Base-by-base conservation (phyloP, 2,329 filamentous ascomycete genomes). In the Blastomyces emzantsi region DNA sequence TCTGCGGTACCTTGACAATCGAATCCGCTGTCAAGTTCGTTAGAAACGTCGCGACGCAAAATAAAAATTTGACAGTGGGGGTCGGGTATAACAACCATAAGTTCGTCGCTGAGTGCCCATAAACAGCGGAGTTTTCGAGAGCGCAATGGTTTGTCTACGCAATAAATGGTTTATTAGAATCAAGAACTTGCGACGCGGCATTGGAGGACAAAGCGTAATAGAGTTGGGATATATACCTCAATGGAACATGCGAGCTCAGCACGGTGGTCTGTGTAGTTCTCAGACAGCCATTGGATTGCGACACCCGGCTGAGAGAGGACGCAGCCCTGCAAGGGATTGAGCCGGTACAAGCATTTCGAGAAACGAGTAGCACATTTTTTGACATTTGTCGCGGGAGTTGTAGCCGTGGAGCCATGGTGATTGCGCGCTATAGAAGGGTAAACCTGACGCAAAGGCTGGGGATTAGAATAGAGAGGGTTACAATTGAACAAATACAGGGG, bases 1-100 rank as follows among this genome's bases (percentile, higher is more conserved):
- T 97, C 75, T 94, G 86, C 43, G 94, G 94, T 69, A 97, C 94
- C 80, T 97, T 93, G 77, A 99, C 87, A 67, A 93, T 80, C 69
- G 85, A 88, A 73, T 96, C 91, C 75, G 92, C 92, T 79, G 62
- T 19, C 61, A 61, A 9, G 63, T 52, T 55, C 57, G 61, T 69
- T 62, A 70, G 66, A 22, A 63, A 63, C 54, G 60, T 28, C 19
- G 64, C 45, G 11, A n/a, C 22, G 22, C 55, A 41, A 57, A 41
- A 11, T 6, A 28, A 39, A 57, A 6, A 36, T 36, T 15, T 61
- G 25, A 13, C 55, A 51, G 33, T 36, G 22, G 47, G 28, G 17
- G 22, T 51, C 57, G 36, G 51, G 39, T 33, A 7, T 17, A 11
- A n/a, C 13, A 56, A 63, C 62, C 62, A 17, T 63, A 59, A 33